A percentile compares a stretch with the other conserved stretches of the same genome.
Conservation (phyloP, 192 early-diverging fungal species). For the Rhizophlyctis rosea region DNA sequence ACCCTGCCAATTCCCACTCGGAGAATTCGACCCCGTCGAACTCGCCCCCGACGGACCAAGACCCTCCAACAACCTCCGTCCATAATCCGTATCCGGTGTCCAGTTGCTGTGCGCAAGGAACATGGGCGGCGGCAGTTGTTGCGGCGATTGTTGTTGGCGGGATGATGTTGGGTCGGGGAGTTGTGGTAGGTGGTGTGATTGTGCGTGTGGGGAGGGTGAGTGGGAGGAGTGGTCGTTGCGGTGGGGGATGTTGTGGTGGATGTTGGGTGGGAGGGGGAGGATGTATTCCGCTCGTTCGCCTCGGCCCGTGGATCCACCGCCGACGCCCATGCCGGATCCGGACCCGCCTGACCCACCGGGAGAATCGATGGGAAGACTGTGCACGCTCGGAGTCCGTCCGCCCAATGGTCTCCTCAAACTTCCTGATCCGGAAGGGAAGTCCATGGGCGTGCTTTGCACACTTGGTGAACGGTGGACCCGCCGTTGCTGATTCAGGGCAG, state of each 20-base stretch:
- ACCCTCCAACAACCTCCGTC: conserved; percentile 1
- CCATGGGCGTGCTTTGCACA: too few relatives aligned
- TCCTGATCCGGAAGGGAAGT: too few relatives aligned
- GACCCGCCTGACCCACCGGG: conserved; percentile 2
- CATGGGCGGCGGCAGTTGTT: conserved; percentile 1
- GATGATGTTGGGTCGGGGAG: conserved; percentile 4
- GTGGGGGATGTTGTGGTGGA: not conserved
- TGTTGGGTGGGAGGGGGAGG: not conserved
- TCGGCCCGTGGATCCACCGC: not conserved
- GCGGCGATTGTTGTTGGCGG: not conserved
- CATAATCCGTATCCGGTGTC: conserved; percentile 22
- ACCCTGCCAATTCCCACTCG: too few relatives aligned
- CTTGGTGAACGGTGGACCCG: too few relatives aligned
- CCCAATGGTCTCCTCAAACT: too few relatives aligned
- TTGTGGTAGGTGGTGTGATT: conserved; percentile 2
- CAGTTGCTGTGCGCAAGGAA: conserved; percentile 28
- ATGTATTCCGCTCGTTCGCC: not conserved
- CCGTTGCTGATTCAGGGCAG: too few relatives aligned
- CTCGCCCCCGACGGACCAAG: too few relatives aligned
- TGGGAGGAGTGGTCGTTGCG: not conserved
- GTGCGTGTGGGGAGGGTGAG: not conserved
- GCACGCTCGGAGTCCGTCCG: too few relatives aligned
- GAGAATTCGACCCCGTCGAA: too few relatives aligned
- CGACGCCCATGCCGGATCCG: not conserved
- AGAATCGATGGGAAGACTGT: conserved; percentile 10